These are phyloP conservation scores for Boletus sensibilis DNA, from an alignment of 768 basidiomycete species.

Conservation along the genomic window DNA sequence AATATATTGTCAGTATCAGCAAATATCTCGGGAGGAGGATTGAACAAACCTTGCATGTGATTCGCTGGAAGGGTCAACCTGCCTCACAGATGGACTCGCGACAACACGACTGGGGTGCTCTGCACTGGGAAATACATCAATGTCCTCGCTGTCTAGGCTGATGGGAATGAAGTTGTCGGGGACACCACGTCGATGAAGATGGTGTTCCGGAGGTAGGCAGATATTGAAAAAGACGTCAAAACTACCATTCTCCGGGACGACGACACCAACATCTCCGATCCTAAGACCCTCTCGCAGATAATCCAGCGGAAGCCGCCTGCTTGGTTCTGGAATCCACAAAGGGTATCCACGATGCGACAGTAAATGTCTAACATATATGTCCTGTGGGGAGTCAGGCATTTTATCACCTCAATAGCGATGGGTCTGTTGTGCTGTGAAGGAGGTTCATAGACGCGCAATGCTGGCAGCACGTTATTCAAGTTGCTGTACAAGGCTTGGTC, in stretches of 20 bases:
- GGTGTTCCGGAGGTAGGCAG: background rate
- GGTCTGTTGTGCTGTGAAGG: background rate
- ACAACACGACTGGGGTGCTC: background rate
- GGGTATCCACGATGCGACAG: background rate
- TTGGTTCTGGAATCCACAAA: background rate
- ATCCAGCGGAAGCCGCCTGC: background rate
- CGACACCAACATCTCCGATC: background rate
- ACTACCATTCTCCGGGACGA: background rate
- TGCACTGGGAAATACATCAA: background rate
- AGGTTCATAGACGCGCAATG: background rate
- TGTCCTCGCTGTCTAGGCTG: background rate
- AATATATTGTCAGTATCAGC: background rate
- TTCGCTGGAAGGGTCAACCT: background rate
- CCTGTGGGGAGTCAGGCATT: background rate
- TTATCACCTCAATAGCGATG: background rate
- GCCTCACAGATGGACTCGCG: background rate
- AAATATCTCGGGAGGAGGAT: background rate
- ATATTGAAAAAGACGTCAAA: constrained; percentile 1
- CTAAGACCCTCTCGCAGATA: background rate
- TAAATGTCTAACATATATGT: background rate
- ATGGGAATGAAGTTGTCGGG: background rate
- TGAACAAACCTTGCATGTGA: background rate
- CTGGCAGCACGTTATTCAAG: no score
- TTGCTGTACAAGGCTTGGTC: no score
- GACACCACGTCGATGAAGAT: background rate